Base-by-base conservation (phyloP, 2,329 filamentous ascomycete species). In the Xylaria sp. region DNA sequence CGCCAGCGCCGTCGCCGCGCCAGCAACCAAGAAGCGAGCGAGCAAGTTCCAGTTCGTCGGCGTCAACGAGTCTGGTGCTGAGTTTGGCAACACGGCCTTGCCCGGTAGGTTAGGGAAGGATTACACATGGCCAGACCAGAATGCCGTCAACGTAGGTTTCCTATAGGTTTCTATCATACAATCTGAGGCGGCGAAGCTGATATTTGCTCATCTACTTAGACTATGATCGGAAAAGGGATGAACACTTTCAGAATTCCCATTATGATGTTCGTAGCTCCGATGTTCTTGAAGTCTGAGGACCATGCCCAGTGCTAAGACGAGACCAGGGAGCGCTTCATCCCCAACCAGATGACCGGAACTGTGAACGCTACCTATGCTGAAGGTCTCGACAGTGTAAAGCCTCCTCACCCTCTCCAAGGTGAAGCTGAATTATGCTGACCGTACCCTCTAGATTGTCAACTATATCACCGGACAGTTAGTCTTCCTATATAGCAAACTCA, bases 71-170 rank as follows among this genome's bases (percentile, higher is more conserved):
- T 75, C 87, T 23, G 89, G 88, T 13, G 88, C 88, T 51, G 90
- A 92, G 72, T 91, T 91, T 68, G 89, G 89, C 49, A 82, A 86
- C 67, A 80, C 75, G 28, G 84, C 81, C 62, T 80, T 90, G 39
- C 89, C 89, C 1, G 89, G 89, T 10, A 78, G 78, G 1, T 82
- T 86, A 64, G 84, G 83, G 59, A 89, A 83, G 62, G 87, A 91
- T 73, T 91, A 86, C 75, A 89, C 81, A 25, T 91, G 88, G 84
- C 88, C 88, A 1, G 83, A 86, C 59, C 79, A 85, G 46, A 81
- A 81, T 13, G 76, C 81, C 28, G 80, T 83, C 62, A 78, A 79
- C 66, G 81, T 82, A 65, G 57, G 79, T 60, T 56, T 56, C 33
- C 18, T 55, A 8, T 39, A 28, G 31, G 3, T 39, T 66, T 25